phyloP scores from a whole-genome alignment of 2,329 filamentous ascomycete species.

The Cladophialophora carrionii region DNA sequence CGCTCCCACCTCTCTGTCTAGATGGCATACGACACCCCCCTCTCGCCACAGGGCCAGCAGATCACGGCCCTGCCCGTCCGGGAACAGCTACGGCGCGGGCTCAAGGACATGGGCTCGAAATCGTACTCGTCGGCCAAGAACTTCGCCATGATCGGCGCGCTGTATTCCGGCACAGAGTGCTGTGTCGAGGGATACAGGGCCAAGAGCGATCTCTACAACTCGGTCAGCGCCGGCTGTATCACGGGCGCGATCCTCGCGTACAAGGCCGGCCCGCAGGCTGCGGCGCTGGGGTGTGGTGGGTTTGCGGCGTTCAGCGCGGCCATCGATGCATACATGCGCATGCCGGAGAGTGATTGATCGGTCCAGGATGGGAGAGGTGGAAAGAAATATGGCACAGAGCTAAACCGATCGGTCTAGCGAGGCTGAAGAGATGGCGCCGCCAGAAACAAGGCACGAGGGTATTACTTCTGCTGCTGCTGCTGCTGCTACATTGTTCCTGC shows the following conservation, averaged over 20 bases:
- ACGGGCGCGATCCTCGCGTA: conserved; percentile 87
- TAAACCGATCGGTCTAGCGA: background rate
- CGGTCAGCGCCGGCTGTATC: conserved; percentile 82
- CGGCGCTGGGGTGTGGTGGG: conserved; percentile 82
- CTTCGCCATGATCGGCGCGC: conserved; percentile 88
- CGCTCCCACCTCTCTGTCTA: conserved; percentile 44
- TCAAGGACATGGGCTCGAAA: conserved; percentile 91
- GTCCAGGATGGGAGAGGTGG: background rate
- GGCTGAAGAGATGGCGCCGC: background rate
- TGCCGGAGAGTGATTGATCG: conserved; percentile 61
- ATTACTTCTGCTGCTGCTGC: background rate
- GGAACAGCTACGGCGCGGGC: conserved; percentile 80
- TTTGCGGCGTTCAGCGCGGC: conserved; percentile 92
- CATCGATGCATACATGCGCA: conserved; percentile 89
- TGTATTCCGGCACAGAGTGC: conserved; percentile 93
- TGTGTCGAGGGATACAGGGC: conserved; percentile 87
- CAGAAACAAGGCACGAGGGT: background rate
- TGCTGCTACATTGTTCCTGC: background rate
- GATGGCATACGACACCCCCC: conserved; percentile 98
- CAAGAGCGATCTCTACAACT: conserved; percentile 91
- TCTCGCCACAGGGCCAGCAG: conserved; percentile 61
- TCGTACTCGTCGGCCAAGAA: conserved; percentile 86
- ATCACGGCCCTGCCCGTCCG: conserved; percentile 72
- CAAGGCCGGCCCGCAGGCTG: conserved; percentile 86
- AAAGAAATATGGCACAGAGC: background rate